phyloP scores from a whole-genome alignment of 345 rosid genomes.

The Sonneratia caseolaris region DNA sequence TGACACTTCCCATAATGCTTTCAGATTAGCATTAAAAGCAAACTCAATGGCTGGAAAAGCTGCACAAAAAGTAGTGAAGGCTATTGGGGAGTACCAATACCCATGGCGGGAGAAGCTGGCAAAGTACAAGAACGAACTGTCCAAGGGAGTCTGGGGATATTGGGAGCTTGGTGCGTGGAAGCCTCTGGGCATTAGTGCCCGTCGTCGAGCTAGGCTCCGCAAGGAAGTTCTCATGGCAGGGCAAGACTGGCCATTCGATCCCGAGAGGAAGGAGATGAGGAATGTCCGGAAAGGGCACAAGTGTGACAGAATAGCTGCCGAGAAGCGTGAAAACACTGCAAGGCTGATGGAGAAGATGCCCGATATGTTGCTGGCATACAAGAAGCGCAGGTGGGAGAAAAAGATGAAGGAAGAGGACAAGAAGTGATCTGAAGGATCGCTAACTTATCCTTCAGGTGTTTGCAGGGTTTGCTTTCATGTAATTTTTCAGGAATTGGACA shows the following conservation, averaged over 20 bases:
- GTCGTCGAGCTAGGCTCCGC: conserved; percentile 76
- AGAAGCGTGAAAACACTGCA: conserved; percentile 73
- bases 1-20: background rate
- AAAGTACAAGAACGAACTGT: conserved; percentile 60
- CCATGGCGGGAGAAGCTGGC: conserved; percentile 77
- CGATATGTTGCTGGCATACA: conserved; percentile 63
- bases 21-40: background rate
- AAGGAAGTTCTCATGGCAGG: conserved; percentile 72
- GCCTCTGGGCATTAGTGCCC: conserved; percentile 74
- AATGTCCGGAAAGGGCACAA: conserved; percentile 82
- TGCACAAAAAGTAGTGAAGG: conserved; percentile 48
- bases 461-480: background rate
- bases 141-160: conserved; percentile 87
- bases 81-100: conserved; percentile 44
- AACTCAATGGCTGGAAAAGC: conserved; percentile 65
- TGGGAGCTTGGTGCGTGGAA: conserved; percentile 95
- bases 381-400: conserved; percentile 94
- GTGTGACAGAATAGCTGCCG: conserved; percentile 69
- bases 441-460: too few relatives aligned
- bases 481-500: background rate
- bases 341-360: conserved; percentile 89
- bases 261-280: conserved; percentile 81
- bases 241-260: conserved; percentile 83
- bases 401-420: conserved; percentile 93
- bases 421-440: conserved; percentile 3